Conservation (phyloP, 805 yeast genomes). For the Teunomyces atbi region DNA sequence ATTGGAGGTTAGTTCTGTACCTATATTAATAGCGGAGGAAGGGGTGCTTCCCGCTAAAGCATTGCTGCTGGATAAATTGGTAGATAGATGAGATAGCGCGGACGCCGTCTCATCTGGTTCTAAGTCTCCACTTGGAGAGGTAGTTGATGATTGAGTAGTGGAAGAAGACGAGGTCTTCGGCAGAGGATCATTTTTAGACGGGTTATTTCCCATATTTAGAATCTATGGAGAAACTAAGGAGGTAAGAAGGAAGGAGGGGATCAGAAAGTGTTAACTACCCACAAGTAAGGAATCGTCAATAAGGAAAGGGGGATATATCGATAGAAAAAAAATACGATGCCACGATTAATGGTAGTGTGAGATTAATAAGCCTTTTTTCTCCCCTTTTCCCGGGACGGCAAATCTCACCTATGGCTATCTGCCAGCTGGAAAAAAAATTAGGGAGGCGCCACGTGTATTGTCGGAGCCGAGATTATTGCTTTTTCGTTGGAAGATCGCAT, state of each 20-base stretch:
- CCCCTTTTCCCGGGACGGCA: background rate
- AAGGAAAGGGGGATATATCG: background rate
- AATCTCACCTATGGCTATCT: background rate
- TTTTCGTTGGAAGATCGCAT: background rate
- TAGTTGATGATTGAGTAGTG: constrained; percentile 24
- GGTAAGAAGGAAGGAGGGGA: background rate
- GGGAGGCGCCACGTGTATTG: background rate
- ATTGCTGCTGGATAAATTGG: constrained; percentile 4
- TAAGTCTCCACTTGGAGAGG: constrained; percentile 31
- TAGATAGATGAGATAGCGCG: constrained; percentile 36
- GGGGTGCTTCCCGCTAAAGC: constrained; percentile 6
- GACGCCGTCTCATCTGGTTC: constrained; percentile 43
- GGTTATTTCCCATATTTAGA: constrained; percentile 60
- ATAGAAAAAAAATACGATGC: background rate
- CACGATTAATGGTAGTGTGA: constrained; percentile 1
- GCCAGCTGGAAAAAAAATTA: background rate
- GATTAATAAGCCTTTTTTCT: constrained; percentile 1
- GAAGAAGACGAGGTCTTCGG: constrained; percentile 37
- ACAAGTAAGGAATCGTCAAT: background rate
- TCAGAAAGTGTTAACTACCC: background rate
- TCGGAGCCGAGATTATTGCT: background rate
- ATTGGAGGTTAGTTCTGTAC: constrained; percentile 7
- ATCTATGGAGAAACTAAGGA: background rate
- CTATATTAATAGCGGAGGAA: constrained; percentile 14
- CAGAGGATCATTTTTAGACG: constrained; percentile 53